A percentile compares a stretch with the other conserved stretches of the same genome.
These are phyloP conservation scores for Sporisorium exsertum DNA, from an alignment of 1,284 basidiomycete genomes.

Conservation along the genomic window DNA sequence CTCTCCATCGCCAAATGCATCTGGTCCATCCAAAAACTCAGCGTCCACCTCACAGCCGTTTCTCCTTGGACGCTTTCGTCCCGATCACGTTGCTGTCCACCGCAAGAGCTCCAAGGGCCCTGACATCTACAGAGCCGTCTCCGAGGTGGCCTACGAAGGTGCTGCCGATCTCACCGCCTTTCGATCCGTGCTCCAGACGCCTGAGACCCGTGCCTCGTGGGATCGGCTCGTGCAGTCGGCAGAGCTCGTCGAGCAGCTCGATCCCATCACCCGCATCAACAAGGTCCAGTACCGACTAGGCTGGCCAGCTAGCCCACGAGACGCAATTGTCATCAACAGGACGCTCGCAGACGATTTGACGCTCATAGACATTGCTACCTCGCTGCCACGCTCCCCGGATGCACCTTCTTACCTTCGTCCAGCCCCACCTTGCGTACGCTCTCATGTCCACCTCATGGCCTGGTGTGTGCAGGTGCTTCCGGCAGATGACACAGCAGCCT, in stretches of 20 bases:
- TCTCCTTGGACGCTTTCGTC: constrained; percentile 51
- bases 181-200: constrained; percentile 83
- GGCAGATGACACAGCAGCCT: constrained; percentile 62
- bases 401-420: constrained; percentile 94
- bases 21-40: constrained; percentile 1
- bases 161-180: constrained; percentile 81
- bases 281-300: constrained; percentile 92
- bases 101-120: constrained; percentile 72
- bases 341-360: constrained; percentile 71
- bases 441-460: constrained; percentile 86
- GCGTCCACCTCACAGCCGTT: constrained; percentile 22
- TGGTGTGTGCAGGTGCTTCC: constrained; percentile 87
- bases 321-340: constrained; percentile 51
- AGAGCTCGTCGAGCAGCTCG: constrained; percentile 85
- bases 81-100: constrained; percentile 71
- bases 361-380: constrained; percentile 91
- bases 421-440: constrained; percentile 92
- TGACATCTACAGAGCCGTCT: constrained; percentile 84
- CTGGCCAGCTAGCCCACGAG: constrained; percentile 86
- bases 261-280: constrained; percentile 83
- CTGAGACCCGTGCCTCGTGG: constrained; percentile 80
- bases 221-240: constrained; percentile 90
- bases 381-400: constrained; percentile 89
- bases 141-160: constrained; percentile 79
- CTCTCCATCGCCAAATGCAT: constrained; percentile 5